phyloP scores from a whole-genome alignment of 2,329 filamentous ascomycete species.

The Ophiostoma perfectum region DNA sequence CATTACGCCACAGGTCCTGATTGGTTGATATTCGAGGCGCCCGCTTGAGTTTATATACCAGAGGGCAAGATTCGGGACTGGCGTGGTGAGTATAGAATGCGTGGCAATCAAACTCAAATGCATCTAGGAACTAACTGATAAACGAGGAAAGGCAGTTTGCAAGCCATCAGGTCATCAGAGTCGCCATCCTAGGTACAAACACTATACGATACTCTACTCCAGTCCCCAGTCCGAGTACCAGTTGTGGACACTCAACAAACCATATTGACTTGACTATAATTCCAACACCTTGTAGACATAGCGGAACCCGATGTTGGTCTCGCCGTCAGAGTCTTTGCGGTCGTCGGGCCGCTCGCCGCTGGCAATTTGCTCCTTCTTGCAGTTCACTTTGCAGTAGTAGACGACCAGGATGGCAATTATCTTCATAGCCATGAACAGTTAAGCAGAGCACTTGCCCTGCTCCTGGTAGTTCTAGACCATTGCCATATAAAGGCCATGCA shows the following conservation, averaged over 20 bases:
- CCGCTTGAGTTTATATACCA: too few relatives aligned
- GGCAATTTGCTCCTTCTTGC: background rate
- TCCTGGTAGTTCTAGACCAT: background rate
- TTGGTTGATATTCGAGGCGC: background rate
- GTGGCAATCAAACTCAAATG: too few relatives aligned
- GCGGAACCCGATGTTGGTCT: background rate
- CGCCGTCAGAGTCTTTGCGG: background rate
- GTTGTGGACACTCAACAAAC: too few relatives aligned
- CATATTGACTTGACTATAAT: too few relatives aligned
- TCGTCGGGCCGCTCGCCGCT: background rate
- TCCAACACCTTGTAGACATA: background rate
- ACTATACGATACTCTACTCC: too few relatives aligned
- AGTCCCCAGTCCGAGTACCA: too few relatives aligned
- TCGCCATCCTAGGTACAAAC: too few relatives aligned
- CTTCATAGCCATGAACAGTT: background rate
- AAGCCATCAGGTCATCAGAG: too few relatives aligned
- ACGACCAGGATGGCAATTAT: background rate
- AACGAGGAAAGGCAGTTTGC: too few relatives aligned
- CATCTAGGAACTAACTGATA: too few relatives aligned
- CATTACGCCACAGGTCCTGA: conserved; percentile 11
- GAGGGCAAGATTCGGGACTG: too few relatives aligned
- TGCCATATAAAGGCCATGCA: background rate
- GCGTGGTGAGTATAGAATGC: too few relatives aligned
- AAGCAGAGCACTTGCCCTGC: background rate
- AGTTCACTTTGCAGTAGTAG: background rate